These are phyloP conservation scores for Candida xiaguanensis DNA, from an alignment of 805 yeast genomes.

Conservation along the genomic window DNA sequence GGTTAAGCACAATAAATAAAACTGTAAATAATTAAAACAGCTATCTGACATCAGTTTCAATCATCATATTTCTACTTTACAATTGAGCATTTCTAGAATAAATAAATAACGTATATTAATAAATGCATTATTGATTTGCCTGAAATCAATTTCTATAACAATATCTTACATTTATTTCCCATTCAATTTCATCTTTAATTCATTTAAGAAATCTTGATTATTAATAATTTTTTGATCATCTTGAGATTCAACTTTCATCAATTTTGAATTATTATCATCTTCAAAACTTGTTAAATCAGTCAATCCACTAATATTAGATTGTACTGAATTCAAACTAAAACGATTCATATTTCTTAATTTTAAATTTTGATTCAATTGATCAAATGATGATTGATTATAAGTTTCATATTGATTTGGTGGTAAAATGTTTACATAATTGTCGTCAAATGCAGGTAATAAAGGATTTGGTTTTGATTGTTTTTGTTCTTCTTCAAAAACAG, in stretches of 20 bases:
- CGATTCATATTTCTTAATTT: conserved; percentile 39
- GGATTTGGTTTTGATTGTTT: conserved; percentile 5
- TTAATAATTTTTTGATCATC: not conserved
- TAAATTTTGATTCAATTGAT: conserved; percentile 22
- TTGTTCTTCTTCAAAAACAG: conserved; percentile 32
- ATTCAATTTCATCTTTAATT: conserved; percentile 1
- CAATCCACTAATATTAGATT: conserved; percentile 45
- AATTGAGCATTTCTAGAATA: not conserved
- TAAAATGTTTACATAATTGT: conserved; percentile 21
- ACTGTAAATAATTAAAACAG: no score
- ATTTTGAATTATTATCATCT: conserved; percentile 12
- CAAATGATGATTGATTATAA: conserved; percentile 34
- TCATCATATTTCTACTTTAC: no score
- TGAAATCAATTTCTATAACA: no score
- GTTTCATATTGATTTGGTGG: conserved; percentile 21
- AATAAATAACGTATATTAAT: not conserved
- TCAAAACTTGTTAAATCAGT: conserved; percentile 43
- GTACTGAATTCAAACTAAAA: conserved; percentile 50
- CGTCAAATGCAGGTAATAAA: conserved; percentile 16
- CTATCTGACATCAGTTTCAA: no score
- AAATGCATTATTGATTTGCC: no score
- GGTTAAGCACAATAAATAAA: no score
- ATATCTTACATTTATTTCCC: not conserved
- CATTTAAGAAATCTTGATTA: conserved; percentile 2
- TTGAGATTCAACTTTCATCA: conserved; percentile 20